phyloP scores from a whole-genome alignment of 2,329 filamentous ascomycete genomes.

The Beauveria scarabaeidicola region DNA sequence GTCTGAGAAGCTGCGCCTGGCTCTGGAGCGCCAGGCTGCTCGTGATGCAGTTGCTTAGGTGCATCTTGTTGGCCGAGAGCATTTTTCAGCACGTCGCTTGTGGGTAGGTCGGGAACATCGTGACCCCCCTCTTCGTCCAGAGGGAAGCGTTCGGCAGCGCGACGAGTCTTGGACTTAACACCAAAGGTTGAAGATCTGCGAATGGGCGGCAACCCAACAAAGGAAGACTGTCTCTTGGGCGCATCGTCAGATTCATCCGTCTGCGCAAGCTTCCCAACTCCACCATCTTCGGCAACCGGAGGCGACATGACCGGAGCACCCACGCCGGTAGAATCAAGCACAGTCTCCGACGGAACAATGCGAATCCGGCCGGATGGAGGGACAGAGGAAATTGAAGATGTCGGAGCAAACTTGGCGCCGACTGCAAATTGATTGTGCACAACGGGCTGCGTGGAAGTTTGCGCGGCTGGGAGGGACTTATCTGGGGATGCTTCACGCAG shows the following conservation, averaged over 20 bases:
- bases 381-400: constrained; percentile 4
- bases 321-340: neutral
- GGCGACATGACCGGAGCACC: neutral
- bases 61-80: neutral
- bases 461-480: neutral
- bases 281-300: constrained; percentile 1
- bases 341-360: constrained; percentile 17
- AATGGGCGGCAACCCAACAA: constrained; percentile 50
- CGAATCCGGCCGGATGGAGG: constrained; percentile 14
- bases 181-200: constrained; percentile 50
- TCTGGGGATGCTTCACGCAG: constrained; percentile 17
- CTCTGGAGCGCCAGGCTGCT: neutral
- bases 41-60: neutral
- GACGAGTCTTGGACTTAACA: constrained; percentile 26
- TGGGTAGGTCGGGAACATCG: neutral
- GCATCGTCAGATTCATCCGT: constrained; percentile 17
- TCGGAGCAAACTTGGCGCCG: neutral
- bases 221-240: constrained; percentile 40
- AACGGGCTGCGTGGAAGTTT: neutral
- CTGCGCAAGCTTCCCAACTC: constrained; percentile 11
- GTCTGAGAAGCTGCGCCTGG: neutral
- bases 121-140: constrained; percentile 23
- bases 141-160: constrained; percentile 25
- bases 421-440: neutral
- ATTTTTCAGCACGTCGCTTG: neutral